Base-by-base conservation (phyloP, 2,329 filamentous ascomycete genomes). In the Zymoseptoria crescenta region DNA sequence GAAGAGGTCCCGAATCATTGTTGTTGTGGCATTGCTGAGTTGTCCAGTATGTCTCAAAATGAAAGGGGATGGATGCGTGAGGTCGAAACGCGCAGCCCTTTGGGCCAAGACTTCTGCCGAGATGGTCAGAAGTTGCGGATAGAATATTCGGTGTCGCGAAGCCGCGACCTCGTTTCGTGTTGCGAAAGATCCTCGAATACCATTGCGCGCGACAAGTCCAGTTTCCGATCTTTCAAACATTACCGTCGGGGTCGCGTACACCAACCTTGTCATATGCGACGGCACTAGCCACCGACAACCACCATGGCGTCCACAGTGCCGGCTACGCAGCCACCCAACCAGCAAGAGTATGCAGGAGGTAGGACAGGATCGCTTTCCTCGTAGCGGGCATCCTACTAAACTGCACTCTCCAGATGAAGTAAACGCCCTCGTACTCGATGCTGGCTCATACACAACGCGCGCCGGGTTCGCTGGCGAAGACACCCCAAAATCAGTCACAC, bases 401-500 rank as follows among this genome's bases (percentile, higher is more conserved):
- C n/a, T 52, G 16, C 30, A 10, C 9, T 53, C 21, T 5, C 67
- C 69, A 96, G 94, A 99, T 80, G 94, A 99, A 79, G 92, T 99
- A 65, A 95, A 92, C 41, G 95, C 95, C 56, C 88, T 99, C 67
- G 90, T 99, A 45, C 89, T 99, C 72, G 94, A 99, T 73, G 89
- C 94, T 2, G 94, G 95, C 62, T 96, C 91, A 78, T 90, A 89
- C 71, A 87, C 86, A 67, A 92, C 89, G 49, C 91, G 95, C 76
- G 94, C 92, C 61, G 94, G 94, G 59, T 99, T 97, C 72, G 95
- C 95, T 10, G 94, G 95, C 72, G 95, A 99, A 83, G 94, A 99
- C 77, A 88, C 91, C 0, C 94, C 94, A 67, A 97, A 97, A 79
- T 91, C 90, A 29, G 86, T 97, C 59, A 59, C 49, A 5, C 92